A percentile compares a stretch with the other conserved stretches of the same genome.
phyloP scores from a whole-genome alignment of 1,284 basidiomycete species.

The Irpex rosettiformis region DNA sequence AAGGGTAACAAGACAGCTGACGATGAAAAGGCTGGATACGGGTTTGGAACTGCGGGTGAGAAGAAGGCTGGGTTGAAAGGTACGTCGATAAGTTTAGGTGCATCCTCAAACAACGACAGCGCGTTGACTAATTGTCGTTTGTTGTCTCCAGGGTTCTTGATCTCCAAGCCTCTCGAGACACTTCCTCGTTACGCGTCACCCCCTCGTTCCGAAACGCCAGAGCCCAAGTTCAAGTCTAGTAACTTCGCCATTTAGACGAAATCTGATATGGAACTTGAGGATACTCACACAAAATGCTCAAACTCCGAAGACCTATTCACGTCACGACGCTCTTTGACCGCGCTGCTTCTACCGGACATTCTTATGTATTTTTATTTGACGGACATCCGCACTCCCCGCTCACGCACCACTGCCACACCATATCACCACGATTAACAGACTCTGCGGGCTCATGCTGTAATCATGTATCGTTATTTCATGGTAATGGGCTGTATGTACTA shows the following conservation, averaged over 20 bases:
- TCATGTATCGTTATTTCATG: constrained; percentile 2
- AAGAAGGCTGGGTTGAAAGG: constrained; percentile 65
- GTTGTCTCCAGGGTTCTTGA: constrained; percentile 31
- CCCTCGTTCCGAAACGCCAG: constrained; percentile 26
- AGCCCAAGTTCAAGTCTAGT: constrained; percentile 31
- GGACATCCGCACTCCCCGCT: not conserved
- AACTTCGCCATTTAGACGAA: constrained; percentile 24
- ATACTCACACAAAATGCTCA: not conserved
- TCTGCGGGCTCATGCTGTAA: constrained; percentile 3
- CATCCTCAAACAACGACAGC: not conserved
- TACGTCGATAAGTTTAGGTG: constrained; percentile 28
- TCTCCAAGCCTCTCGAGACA: constrained; percentile 36
- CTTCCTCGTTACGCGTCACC: constrained; percentile 34
- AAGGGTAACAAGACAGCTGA: constrained; percentile 9
- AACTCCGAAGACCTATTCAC: not conserved
- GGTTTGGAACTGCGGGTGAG: constrained; percentile 75
- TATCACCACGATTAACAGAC: not conserved
- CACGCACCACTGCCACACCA: not conserved
- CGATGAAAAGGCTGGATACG: constrained; percentile 35
- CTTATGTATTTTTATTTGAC: not conserved
- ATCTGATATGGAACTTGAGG: not conserved
- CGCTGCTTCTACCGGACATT: not conserved
- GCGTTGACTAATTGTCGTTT: not conserved
- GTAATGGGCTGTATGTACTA: constrained; percentile 1
- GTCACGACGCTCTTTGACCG: not conserved